Base-by-base conservation (phyloP, 805 yeast genomes). In the Peterozyma xylosa region DNA sequence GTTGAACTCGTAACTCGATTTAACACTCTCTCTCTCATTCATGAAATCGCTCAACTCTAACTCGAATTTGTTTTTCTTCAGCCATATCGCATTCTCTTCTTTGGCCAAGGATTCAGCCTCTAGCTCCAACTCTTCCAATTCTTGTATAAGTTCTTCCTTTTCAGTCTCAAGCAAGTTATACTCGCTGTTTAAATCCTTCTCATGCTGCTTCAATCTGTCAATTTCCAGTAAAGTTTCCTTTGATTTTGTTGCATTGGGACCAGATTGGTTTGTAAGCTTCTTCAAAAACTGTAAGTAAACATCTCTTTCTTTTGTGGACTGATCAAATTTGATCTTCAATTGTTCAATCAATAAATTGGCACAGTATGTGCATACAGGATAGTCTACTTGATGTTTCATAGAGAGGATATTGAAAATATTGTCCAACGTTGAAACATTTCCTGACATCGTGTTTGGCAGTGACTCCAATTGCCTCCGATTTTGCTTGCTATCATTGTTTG, bases 281-380 rank as follows among this genome's bases (percentile, higher is more conserved):
- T 79, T 80, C 38, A 91, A 60, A 56, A 90, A 89, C 30, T 77
- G 76, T 14, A 80, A 64, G 57, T 89, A 93, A 2, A 77, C 73
- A 41, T 89, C 96, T 50, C 91, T 79, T 53, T 91, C 96, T 48
- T 72, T 73, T 15, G 83, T 76, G 5, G 82, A 74, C 44, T 78
- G 85, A 47, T 85, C 91, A 58, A 85, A 85, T 51, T 81, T 81
- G 11, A 66, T 59, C 53, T 80, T 82, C 59, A 88, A 70, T 45
- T 80, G 81, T 9, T 76, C 79, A 10, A 84, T 67, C 21, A 91
- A 61, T 16, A 72, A 58, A 37, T 73, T 77, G 6, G 93, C 84
- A 60, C 99, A 93, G 37, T 90, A 97, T 18, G 72, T 71, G 53
- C 98, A 91, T 13, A 93, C 78, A 0, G 99, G 99, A 55, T 79